These are phyloP conservation scores for Trametes villosa DNA, from an alignment of 768 basidiomycete species.

Conservation along the genomic window DNA sequence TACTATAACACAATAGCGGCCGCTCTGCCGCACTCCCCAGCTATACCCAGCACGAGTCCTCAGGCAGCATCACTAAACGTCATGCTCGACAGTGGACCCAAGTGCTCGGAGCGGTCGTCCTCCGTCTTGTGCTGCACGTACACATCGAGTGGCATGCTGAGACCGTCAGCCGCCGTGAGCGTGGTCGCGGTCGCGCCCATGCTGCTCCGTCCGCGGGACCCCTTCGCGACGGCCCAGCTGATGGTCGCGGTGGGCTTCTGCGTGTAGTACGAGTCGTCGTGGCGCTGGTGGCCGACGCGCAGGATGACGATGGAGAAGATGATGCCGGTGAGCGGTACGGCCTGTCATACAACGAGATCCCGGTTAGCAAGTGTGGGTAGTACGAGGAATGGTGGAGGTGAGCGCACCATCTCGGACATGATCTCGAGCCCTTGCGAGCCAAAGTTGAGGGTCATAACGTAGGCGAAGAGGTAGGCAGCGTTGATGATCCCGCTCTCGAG, in stretches of 20 bases:
- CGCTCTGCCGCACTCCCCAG: too few relatives aligned
- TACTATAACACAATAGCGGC: too few relatives aligned
- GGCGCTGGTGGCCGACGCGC: conserved; percentile 13
- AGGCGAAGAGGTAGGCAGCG: conserved; percentile 22
- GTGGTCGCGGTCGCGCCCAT: neutral
- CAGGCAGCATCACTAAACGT: neutral
- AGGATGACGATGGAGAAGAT: conserved; percentile 15
- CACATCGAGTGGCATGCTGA: neutral
- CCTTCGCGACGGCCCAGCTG: conserved; percentile 2
- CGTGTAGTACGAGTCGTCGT: neutral
- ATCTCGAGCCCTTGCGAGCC: conserved; percentile 21
- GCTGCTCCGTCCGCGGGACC: neutral
- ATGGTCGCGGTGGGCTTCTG: neutral
- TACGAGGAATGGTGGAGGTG: too few relatives aligned
- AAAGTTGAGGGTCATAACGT: conserved; percentile 14
- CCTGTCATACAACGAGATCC: neutral
- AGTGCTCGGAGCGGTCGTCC: neutral
- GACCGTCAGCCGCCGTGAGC: neutral
- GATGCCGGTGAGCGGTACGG: conserved; percentile 9
- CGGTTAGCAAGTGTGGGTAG: neutral
- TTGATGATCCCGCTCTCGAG: conserved; percentile 25
- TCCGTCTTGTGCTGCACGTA: neutral
- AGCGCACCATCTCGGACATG: conserved; percentile 19
- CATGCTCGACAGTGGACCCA: neutral
- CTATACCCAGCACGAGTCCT: neutral